A percentile compares a stretch with the other conserved stretches of the same genome.
Conservation (phyloP, 352 stramenopile genomes). For the Globisporangium heterothallicum region DNA sequence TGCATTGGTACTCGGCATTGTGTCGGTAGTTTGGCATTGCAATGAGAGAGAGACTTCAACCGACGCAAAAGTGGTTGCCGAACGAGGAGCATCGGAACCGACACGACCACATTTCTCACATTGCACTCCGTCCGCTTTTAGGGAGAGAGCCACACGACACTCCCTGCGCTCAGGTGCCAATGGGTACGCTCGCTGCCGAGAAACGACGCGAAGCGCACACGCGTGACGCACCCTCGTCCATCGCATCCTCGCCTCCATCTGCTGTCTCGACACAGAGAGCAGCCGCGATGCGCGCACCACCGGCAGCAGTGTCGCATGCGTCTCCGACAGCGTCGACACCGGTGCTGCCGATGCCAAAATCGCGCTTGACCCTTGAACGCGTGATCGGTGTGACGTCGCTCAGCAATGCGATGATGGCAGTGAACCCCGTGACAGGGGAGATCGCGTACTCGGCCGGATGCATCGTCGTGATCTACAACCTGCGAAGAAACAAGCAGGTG, state of each 20-base stretch:
- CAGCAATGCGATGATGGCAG: conserved; percentile 69
- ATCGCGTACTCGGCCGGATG: conserved; percentile 83
- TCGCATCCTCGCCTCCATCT: conserved; percentile 3
- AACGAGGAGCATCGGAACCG: too few species aligned
- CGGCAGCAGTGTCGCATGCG: neutral
- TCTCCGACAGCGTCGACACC: neutral
- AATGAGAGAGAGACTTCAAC: neutral
- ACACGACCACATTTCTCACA: neutral
- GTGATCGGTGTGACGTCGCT: conserved; percentile 70
- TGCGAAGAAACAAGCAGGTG: conserved; percentile 80
- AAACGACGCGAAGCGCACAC: conserved; percentile 1
- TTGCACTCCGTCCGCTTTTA: neutral
- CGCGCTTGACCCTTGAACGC: conserved; percentile 74
- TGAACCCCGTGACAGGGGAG: conserved; percentile 75
- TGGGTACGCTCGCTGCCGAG: conserved; percentile 9
- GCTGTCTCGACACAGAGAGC: neutral
- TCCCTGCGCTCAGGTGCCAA: neutral
- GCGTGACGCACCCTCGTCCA: neutral
- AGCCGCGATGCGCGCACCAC: neutral
- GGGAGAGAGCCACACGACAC: too few species aligned
- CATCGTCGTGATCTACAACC: conserved; percentile 89
- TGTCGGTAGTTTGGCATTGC: neutral
- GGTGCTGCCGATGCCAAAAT: conserved; percentile 17
- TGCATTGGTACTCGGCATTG: neutral
- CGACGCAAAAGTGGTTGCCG: neutral